Evolutionary conservation across 1,139 yeast genomes (phyloP).

Genomic region (Taphrina populina): DNA sequence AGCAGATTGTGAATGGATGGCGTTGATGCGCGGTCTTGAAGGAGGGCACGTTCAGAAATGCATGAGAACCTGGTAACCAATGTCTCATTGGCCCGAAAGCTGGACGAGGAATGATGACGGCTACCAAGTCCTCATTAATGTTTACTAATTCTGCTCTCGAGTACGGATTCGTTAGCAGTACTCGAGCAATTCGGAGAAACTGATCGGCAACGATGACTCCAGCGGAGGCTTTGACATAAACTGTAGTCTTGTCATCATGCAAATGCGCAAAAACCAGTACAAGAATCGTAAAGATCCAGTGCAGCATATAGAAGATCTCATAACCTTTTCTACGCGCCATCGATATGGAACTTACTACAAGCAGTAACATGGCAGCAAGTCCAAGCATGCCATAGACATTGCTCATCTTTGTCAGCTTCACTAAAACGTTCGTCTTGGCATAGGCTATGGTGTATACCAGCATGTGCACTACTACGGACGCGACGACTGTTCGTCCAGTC

Average conservation of each 20-base stretch:
- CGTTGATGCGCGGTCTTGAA: conserved; percentile 38
- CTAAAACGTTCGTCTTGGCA: conserved; percentile 32
- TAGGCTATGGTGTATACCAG: conserved; percentile 37
- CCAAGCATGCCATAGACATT: conserved; percentile 39
- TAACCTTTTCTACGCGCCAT: conserved; percentile 37
- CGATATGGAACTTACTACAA: conserved; percentile 35
- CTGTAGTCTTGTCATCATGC: conserved; percentile 36
- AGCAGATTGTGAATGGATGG: conserved; percentile 39
- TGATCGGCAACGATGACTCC: conserved; percentile 35
- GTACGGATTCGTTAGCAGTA: not conserved
- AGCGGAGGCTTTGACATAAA: conserved; percentile 38
- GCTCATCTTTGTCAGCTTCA: conserved; percentile 34
- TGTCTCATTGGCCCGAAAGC: conserved; percentile 36
- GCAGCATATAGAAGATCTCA: conserved; percentile 39
- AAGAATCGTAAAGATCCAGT: conserved; percentile 31
- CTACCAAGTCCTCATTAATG: conserved; percentile 10
- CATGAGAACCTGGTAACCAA: conserved; percentile 40
- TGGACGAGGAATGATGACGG: conserved; percentile 5
- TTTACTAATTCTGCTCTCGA: not conserved
- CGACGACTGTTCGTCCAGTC: conserved; percentile 57
- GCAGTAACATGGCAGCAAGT: conserved; percentile 37
- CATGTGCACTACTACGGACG: conserved; percentile 49
- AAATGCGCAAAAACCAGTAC: conserved; percentile 37
- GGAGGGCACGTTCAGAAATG: conserved; percentile 37
- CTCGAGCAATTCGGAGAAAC: conserved; percentile 37